phyloP scores from a whole-genome alignment of 1,139 yeast species.

The Geotrichum bryndzae region DNA sequence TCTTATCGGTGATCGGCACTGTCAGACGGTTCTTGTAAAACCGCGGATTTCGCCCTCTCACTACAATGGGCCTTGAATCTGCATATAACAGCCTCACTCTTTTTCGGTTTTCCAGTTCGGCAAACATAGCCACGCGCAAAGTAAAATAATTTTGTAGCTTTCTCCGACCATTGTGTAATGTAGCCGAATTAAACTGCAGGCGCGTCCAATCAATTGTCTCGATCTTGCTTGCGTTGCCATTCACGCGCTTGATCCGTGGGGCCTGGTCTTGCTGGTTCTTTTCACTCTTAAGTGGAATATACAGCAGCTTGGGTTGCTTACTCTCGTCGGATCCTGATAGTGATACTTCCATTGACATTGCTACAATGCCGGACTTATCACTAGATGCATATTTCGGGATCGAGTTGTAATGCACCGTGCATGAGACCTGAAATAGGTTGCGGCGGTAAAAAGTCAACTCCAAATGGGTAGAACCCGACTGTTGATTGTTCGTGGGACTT shows the following conservation, averaged over 20 bases:
- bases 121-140: constrained; percentile 42
- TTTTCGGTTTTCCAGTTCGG: constrained; percentile 31
- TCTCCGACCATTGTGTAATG: constrained; percentile 58
- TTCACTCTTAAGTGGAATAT: constrained; percentile 27
- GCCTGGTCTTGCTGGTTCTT: constrained; percentile 12
- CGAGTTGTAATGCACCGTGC: constrained; percentile 29
- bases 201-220: constrained; percentile 35
- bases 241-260: constrained; percentile 27
- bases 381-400: constrained; percentile 28
- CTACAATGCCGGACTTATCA: constrained; percentile 26
- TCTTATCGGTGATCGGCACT: constrained; percentile 11
- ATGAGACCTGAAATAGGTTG: constrained; percentile 31
- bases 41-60: constrained; percentile 60
- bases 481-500: constrained; percentile 19
- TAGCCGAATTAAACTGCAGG: constrained; percentile 53
- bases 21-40: constrained; percentile 45
- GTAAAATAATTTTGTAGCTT: constrained; percentile 54
- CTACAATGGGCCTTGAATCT: constrained; percentile 48
- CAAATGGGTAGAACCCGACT: not conserved
- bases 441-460: constrained; percentile 31
- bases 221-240: not conserved
- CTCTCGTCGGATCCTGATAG: constrained; percentile 28
- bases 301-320: constrained; percentile 26
- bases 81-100: constrained; percentile 28
- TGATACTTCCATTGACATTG: constrained; percentile 29